Conservation (phyloP, 2,329 filamentous ascomycete species). For the Lachnum nothofagi region DNA sequence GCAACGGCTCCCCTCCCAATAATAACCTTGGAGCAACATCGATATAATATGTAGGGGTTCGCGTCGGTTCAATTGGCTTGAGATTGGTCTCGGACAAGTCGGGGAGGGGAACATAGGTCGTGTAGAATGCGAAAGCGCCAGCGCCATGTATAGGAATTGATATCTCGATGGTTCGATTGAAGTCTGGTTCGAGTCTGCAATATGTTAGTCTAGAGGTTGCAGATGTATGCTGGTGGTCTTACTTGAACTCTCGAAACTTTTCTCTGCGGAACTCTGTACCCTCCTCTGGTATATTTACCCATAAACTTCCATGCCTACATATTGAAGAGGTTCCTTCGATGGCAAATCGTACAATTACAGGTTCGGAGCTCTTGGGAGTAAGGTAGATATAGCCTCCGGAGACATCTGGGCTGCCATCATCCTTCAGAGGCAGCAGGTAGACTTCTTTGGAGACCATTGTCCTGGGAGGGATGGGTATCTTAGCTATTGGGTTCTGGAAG, state of each 20-base stretch:
- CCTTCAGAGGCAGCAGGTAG: slow-evolving; percentile 84
- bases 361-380: slow-evolving; percentile 66
- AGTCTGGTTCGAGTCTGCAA: slow-evolving; percentile 76
- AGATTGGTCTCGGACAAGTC: slow-evolving; percentile 52
- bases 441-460: slow-evolving; percentile 66
- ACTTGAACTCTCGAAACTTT: slow-evolving; percentile 86
- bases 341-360: slow-evolving; percentile 77
- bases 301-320: slow-evolving; percentile 87
- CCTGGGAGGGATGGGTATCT: slow-evolving; percentile 48
- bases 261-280: slow-evolving; percentile 72
- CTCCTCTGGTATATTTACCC: slow-evolving; percentile 86
- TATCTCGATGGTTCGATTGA: slow-evolving; percentile 86
- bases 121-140: slow-evolving; percentile 91
- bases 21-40: slow-evolving; percentile 81
- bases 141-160: slow-evolving; percentile 78
- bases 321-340: slow-evolving; percentile 95
- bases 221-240: slow-evolving; percentile 38
- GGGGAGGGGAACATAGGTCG: slow-evolving; percentile 83
- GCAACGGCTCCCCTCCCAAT: slow-evolving; percentile 68
- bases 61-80: slow-evolving; percentile 50
- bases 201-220: slow-evolving; percentile 11
- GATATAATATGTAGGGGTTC: slow-evolving; percentile 80
- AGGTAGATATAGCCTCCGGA: slow-evolving; percentile 88
- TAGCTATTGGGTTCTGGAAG: neutral
- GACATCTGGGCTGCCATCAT: slow-evolving; percentile 87